Evolutionary conservation across 169 alveolate species (phyloP), one percentile per base, ranked within the genome.

Genomic region (Eimeria sp.): DNA sequence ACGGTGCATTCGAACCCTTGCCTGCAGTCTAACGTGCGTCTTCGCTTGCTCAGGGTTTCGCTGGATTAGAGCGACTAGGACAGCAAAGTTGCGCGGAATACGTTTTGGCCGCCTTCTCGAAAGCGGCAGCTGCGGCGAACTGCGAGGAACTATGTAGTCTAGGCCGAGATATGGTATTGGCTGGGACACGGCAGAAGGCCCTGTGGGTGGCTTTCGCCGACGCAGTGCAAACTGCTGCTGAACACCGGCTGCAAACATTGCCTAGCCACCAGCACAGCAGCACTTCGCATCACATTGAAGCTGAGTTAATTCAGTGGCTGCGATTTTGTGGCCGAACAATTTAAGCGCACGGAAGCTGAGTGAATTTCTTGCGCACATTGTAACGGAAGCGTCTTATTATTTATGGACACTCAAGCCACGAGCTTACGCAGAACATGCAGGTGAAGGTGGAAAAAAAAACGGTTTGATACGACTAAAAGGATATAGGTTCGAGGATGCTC

Each of bases 181-280:
- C 93, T 0, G 93, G 93, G 7, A 61, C 58, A 27, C 63, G 25
- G 14, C 80, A 86, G 40, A 86, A 86, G 54, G 65, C 93, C 27
- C 82, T 86, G 80, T 86, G 93, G 93, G 93, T 43, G 27, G 82
- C 82, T 18, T 86, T 86, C 70, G 93, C 82, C 22, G 93, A 30
- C 63, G 93, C 93, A 47, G 65, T 73, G 25, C 82, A 51, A 18
- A 20, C 93, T 40, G 93, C 63, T 40, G 65, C 67, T 18, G 67
- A 61, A 25, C 61, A 86, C 47, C 93, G 27, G 43, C 63, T 11
- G 93, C 93, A 86, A 27, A 34, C 70, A 27, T 10, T 18, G n/a
- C 61, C 58, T 3, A n/a, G 49, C 22, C 27, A 40, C 13, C 82
- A 86, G 82, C 76, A 43, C n/a, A 49, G 82, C 82, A 86, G 45